Base-by-base conservation (phyloP, 345 rosid species). In the Rhodamnia argentea region DNA sequence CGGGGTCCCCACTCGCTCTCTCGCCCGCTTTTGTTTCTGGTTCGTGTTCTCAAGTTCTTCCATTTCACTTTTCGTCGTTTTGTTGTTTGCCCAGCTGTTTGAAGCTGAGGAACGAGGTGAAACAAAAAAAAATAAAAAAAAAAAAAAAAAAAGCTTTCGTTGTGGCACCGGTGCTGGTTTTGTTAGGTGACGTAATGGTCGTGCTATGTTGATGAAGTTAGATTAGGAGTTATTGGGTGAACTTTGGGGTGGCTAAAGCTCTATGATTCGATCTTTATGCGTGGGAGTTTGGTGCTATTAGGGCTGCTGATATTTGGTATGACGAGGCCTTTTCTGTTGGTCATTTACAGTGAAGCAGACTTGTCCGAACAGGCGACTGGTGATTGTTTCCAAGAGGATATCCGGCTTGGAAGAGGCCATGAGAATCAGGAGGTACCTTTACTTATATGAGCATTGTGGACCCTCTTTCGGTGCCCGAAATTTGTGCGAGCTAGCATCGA, bases 391-490 rank as follows among this genome's bases (percentile, higher is more conserved):
- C 55, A 95, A 86, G 93, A 94, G 85, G 88, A 22, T 93, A 7
- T 94, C 93, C 16, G 94, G 94, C 6, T 84, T 95, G 82, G 96
- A 95, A 86, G 97, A 96, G 89, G 95, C 94, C 86, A 87, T 96
- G 93, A 91, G 95, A 91, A 92, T 96, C 82, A 88, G 89, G 85
- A 94, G 95, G 97, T 94, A 89, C 42, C 40, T 26, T 37, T 70
- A 64, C 81, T 20, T 70, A 37, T 44, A 37, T 70, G 58, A 56
- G 44, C 47, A 59, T 47, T 40, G 44, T 54, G 78, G 78, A 18
- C 44, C 78, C 78, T 32, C 44, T 64, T 16, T 52, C 14, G 53
- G 53, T 52, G 53, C 53, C 14, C 53, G 5, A 12, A 12, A 52
- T 52, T 52, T 11, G 47, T 52, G 53, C 53, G 53, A 4, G 53